Base-by-base conservation (phyloP, 2,329 filamentous ascomycete species). In the Colletotrichum tamarilloi region DNA sequence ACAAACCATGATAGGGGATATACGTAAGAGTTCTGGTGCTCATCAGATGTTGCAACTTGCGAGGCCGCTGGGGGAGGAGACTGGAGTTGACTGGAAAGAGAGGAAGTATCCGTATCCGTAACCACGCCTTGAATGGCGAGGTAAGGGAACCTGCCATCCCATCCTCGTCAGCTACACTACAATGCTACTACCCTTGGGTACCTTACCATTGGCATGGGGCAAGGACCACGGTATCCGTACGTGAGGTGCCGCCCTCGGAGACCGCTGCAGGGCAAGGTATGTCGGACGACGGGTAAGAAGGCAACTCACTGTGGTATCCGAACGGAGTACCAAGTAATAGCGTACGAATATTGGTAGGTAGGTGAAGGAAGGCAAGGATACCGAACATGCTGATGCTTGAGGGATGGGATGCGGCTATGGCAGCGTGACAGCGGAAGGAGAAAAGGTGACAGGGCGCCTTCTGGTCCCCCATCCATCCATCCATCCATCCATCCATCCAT, bases 401-500 rank as follows among this genome's bases (percentile, higher is more conserved):
- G 38, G 30, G 58, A 32, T 26, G 19, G 58, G 24, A 49, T 49
- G 42, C 42, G 58, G 60, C 16, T 62, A 14, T 30, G 26, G 60
- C 46, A 28, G 24, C 32, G 52, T 66, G 63, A 53, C 63, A 66
- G 56, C 63, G 63, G 63, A 66, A 66, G 63, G 35, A 58, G 38
- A 38, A 35, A 28, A 62, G 24, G 26, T 24, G 49, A 24, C 63
- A 30, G 35, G 24, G 63, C 63, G 19, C 30, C 49, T 66, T 35
- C 32, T 46, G 64, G 58, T 58, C 28, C 38, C 16, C 32, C 26
- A 26, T 26, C 30, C 30, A 32, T 35, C 24, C 32, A 35, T 35
- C 32, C 11, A 38, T 55, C 63, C 63, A 58, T 22, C 22, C 24
- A 24, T 24, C 24, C 24, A 24, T 24, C 4, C 32, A 24, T 24